Evolutionary conservation across 768 basidiomycete genomes (phyloP).

Genomic region (Pisolithus marmoratus): DNA sequence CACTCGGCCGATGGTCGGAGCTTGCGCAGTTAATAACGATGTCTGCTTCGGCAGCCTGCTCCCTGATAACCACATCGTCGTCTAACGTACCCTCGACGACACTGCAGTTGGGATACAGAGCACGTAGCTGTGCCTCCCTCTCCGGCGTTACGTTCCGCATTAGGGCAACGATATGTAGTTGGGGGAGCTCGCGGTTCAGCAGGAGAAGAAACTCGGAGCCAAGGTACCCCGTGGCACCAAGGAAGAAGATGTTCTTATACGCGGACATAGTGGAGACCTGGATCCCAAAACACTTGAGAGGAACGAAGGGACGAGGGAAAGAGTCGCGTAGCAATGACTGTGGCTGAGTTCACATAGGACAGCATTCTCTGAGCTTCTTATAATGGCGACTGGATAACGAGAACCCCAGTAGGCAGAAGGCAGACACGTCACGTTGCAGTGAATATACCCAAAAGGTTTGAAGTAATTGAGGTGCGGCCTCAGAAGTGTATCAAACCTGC

Average conservation of each 20-base stretch:
- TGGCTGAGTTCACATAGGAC: no score
- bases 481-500: no score
- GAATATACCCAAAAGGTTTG: no score
- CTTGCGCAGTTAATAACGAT: slow-evolving; percentile 38
- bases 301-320: background rate
- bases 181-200: slow-evolving; percentile 28
- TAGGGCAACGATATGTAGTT: slow-evolving; percentile 31
- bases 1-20: slow-evolving; percentile 33
- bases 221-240: slow-evolving; percentile 41
- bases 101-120: slow-evolving; percentile 29
- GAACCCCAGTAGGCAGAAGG: no score
- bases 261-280: slow-evolving; percentile 6
- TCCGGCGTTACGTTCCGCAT: slow-evolving; percentile 29
- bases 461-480: no score
- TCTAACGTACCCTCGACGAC: slow-evolving; percentile 36
- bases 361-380: no score
- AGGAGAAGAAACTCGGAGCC: slow-evolving; percentile 35
- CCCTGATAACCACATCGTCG: slow-evolving; percentile 30
- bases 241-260: slow-evolving; percentile 29
- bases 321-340: background rate
- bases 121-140: slow-evolving; percentile 25
- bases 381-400: no score
- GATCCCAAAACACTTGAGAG: no score
- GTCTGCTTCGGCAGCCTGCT: slow-evolving; percentile 30
- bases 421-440: no score